A percentile compares a stretch with the other conserved stretches of the same genome.
Conservation (phyloP, 768 basidiomycete genomes). For the Agrocybe chaxingu region DNA sequence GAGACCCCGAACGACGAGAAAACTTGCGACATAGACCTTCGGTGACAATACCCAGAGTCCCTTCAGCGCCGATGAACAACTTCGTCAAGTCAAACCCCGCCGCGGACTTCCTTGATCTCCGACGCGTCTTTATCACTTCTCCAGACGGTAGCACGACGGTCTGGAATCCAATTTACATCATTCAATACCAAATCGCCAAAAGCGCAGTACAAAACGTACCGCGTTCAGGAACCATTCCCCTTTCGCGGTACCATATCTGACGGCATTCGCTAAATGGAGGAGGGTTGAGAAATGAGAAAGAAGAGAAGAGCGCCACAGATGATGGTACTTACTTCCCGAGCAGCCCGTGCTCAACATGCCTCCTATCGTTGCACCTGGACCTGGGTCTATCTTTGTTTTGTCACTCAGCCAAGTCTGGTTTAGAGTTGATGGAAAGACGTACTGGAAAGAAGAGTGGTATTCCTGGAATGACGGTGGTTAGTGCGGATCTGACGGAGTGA, state of each 20-base stretch:
- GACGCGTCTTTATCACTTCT: constrained; percentile 87
- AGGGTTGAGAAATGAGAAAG: neutral
- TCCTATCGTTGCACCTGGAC: constrained; percentile 77
- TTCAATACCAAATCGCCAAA: neutral
- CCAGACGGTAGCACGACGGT: constrained; percentile 88
- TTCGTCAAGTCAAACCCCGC: constrained; percentile 86
- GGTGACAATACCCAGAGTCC: constrained; percentile 82
- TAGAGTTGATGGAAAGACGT: neutral
- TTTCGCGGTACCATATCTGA: constrained; percentile 78
- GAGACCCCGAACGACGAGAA: neutral
- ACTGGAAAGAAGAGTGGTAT: constrained; percentile 86
- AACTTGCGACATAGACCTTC: constrained; percentile 46
- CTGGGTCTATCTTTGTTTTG: constrained; percentile 61
- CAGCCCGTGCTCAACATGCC: constrained; percentile 88
- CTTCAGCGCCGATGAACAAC: constrained; percentile 77
- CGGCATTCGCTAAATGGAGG: constrained; percentile 58
- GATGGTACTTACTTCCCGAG: constrained; percentile 58
- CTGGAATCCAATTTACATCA: constrained; percentile 28
- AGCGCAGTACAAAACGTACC: constrained; percentile 30
- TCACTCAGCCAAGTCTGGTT: neutral
- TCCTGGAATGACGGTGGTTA: too few relatives aligned
- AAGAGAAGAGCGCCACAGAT: neutral
- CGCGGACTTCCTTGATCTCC: constrained; percentile 74
- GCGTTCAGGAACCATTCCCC: constrained; percentile 88
- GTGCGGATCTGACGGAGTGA: too few relatives aligned